Evolutionary conservation across 2,329 filamentous ascomycete species (phyloP).

Genomic region (Sclerotiophoma versabilis): DNA sequence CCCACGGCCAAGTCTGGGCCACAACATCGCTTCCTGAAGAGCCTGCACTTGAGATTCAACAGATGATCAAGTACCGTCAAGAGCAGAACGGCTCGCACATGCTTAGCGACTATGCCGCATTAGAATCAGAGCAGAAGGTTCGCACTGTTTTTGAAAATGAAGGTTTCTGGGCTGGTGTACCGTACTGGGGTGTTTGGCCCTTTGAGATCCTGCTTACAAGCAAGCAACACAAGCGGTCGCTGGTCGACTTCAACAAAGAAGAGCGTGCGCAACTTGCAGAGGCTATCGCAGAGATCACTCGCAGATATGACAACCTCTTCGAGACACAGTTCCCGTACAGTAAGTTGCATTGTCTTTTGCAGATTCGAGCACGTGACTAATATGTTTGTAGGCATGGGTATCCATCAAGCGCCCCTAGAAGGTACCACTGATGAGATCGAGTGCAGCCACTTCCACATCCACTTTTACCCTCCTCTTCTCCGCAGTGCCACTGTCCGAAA

Average conservation of each 20-base stretch:
- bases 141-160: constrained; percentile 89
- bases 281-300: constrained; percentile 84
- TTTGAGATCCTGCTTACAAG: constrained; percentile 93
- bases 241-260: constrained; percentile 77
- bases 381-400: constrained; percentile 72
- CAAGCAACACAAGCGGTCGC: constrained; percentile 80
- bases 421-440: constrained; percentile 84
- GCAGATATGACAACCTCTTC: constrained; percentile 95
- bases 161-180: constrained; percentile 84
- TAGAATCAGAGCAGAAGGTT: constrained; percentile 83
- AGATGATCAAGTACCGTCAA: constrained; percentile 78
- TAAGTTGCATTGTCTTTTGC: constrained; percentile 50
- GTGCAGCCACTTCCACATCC: constrained; percentile 90
- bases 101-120: constrained; percentile 82
- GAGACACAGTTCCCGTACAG: constrained; percentile 97
- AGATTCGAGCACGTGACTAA: constrained; percentile 14
- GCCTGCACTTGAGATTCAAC: constrained; percentile 76
- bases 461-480: constrained; percentile 95
- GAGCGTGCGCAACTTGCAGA: constrained; percentile 82
- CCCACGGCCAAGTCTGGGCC: constrained; percentile 96
- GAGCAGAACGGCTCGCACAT: constrained; percentile 78
- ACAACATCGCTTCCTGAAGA: constrained; percentile 92
- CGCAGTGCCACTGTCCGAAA: constrained; percentile 93
- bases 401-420: constrained; percentile 91
- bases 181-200: constrained; percentile 98